Evolutionary conservation across 192 early-diverging fungal genomes (phyloP).

Genomic region (Podochytrium sp.): DNA sequence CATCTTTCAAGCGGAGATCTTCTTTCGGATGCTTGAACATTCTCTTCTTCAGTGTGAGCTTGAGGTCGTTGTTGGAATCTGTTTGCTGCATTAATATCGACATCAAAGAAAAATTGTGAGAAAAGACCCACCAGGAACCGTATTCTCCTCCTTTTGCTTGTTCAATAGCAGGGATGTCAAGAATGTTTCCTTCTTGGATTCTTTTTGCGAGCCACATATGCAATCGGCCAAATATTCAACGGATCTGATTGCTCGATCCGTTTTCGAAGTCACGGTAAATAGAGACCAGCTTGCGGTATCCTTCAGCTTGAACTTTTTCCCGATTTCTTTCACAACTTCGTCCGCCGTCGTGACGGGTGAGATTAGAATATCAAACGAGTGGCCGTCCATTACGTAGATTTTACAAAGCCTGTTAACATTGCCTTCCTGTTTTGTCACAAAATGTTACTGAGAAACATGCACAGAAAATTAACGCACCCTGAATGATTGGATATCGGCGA

Average conservation of each 20-base stretch:
- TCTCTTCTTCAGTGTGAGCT: slow-evolving; percentile 52
- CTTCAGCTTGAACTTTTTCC: slow-evolving; percentile 48
- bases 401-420: slow-evolving; percentile 36
- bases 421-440: slow-evolving; percentile 21
- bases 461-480: slow-evolving; percentile 29
- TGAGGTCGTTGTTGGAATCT: slow-evolving; percentile 28
- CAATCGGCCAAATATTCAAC: slow-evolving; percentile 58
- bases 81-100: no score
- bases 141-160: slow-evolving; percentile 34
- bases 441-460: neutral
- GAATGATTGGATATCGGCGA: slow-evolving; percentile 38
- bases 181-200: slow-evolving; percentile 28
- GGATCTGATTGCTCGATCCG: slow-evolving; percentile 47
- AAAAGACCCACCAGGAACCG: neutral
- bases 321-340: slow-evolving; percentile 57
- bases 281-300: slow-evolving; percentile 58
- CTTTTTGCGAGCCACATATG: slow-evolving; percentile 46
- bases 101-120: neutral
- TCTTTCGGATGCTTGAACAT: slow-evolving; percentile 54
- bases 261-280: slow-evolving; percentile 38
- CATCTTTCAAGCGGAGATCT: slow-evolving; percentile 31
- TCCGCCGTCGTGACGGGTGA: slow-evolving; percentile 46
- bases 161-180: neutral
- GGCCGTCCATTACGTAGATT: slow-evolving; percentile 51
- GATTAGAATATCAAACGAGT: slow-evolving; percentile 42